Evolutionary conservation across 1,139 yeast genomes (phyloP).

Genomic region (Magnusiomyces magnusii): DNA sequence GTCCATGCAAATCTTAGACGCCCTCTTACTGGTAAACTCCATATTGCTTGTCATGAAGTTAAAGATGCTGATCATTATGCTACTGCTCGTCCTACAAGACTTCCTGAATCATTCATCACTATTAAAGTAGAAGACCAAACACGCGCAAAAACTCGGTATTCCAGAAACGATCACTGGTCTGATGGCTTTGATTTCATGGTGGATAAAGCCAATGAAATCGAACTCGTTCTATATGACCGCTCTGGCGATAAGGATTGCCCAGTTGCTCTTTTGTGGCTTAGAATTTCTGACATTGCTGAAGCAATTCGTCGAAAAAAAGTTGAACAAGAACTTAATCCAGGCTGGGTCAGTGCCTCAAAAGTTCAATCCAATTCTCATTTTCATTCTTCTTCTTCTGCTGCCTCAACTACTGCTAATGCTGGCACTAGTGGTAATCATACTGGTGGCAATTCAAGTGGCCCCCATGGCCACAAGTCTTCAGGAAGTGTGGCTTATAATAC

Average conservation of each 20-base stretch:
- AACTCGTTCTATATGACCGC: constrained; percentile 78
- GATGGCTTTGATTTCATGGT: constrained; percentile 76
- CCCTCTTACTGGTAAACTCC: constrained; percentile 74
- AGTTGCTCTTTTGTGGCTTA: constrained; percentile 90
- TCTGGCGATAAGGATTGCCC: constrained; percentile 62
- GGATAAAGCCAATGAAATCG: constrained; percentile 88
- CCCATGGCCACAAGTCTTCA: neutral
- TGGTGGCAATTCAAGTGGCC: constrained; percentile 12
- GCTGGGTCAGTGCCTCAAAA: constrained; percentile 74
- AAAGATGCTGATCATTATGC: constrained; percentile 92
- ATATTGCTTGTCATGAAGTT: constrained; percentile 61
- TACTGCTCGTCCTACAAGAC: constrained; percentile 64
- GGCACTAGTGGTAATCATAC: neutral
- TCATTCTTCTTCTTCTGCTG: constrained; percentile 2
- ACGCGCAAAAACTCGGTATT: constrained; percentile 63
- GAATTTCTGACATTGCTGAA: constrained; percentile 85
- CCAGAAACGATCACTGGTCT: constrained; percentile 75
- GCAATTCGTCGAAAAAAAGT: constrained; percentile 88
- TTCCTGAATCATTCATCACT: constrained; percentile 71
- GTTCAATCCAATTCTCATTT: constrained; percentile 32
- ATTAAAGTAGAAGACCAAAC: constrained; percentile 84
- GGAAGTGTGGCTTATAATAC: neutral
- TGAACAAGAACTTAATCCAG: constrained; percentile 61
- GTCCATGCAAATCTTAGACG: constrained; percentile 64
- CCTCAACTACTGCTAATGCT: too few species aligned